Evolutionary conservation across 345 rosid species (phyloP).

Genomic region (Eucalyptus regnans): DNA sequence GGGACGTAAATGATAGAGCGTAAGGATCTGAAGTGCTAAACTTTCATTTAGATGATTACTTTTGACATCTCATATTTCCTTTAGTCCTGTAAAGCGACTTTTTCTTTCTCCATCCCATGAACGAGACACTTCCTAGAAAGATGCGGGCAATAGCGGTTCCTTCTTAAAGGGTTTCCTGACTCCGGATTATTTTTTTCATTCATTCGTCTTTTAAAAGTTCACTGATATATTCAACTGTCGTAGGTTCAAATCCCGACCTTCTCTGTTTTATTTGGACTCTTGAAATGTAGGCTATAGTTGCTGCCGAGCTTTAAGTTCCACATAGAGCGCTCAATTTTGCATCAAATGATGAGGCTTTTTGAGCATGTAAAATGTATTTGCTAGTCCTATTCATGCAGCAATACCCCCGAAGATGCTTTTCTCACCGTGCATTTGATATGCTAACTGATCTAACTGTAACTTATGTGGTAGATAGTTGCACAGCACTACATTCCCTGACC

Average conservation of each 20-base stretch:
- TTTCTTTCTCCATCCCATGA: not conserved
- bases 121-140: not conserved
- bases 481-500: not conserved
- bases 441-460: not conserved
- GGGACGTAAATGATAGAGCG: not conserved
- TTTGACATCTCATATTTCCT: not conserved
- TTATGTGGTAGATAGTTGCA: not conserved
- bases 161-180: not conserved
- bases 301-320: not conserved
- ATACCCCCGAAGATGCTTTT: not conserved
- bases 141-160: not conserved
- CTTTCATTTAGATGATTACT: not conserved
- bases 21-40: not conserved
- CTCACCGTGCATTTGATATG: not conserved
- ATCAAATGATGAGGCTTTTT: not conserved
- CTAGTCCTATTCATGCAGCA: not conserved
- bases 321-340: not conserved
- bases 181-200: not conserved
- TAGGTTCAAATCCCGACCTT: not conserved
- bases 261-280: not conserved
- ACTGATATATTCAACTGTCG: not conserved
- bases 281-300: not conserved
- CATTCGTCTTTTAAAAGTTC: not conserved
- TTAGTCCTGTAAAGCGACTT: not conserved
- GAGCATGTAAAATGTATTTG: not conserved